Percentiles rank a stretch among this genome's conserved stretches.
Conservation (phyloP, 352 stramenopile species). For the Globisporangium acanthophoron region DNA sequence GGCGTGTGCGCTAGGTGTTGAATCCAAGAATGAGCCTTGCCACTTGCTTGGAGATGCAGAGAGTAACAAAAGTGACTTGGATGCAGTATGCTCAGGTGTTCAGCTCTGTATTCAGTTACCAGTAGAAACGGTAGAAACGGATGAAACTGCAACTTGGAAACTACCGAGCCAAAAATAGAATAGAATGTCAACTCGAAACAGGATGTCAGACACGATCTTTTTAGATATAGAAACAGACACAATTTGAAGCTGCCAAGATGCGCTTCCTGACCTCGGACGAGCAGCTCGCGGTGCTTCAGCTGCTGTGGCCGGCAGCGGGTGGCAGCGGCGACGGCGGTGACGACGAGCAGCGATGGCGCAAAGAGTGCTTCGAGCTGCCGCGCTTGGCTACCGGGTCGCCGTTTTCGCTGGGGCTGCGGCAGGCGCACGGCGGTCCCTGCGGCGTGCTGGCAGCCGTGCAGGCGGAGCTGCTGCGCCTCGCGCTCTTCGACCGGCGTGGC, state of each 20-base stretch:
- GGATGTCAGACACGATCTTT: not conserved
- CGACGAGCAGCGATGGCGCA: slow-evolving; percentile 44
- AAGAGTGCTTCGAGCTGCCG: slow-evolving; percentile 55
- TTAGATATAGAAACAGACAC: not conserved
- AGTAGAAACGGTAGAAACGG: not conserved
- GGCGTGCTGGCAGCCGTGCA: slow-evolving; percentile 79
- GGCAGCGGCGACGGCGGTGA: not conserved
- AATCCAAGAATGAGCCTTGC: not conserved
- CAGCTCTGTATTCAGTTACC: no score
- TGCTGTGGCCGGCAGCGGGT: slow-evolving; percentile 36
- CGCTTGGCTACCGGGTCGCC: slow-evolving; percentile 1
- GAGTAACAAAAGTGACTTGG: no score
- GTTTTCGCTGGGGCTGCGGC: slow-evolving; percentile 64
- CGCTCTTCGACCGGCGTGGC: slow-evolving; percentile 34
- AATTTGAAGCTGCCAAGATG: not conserved
- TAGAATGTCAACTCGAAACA: not conserved
- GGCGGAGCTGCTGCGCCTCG: slow-evolving; percentile 54
- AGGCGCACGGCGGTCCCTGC: slow-evolving; percentile 73
- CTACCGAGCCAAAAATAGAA: not conserved
- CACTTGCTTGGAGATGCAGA: no score
- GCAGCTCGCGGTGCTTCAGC: slow-evolving; percentile 10
- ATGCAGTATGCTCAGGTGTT: not conserved
- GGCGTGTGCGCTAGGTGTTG: not conserved
- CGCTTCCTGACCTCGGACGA: slow-evolving; percentile 1
- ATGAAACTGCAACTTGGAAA: not conserved